Percentiles rank a stretch among this genome's conserved stretches.
These are phyloP conservation scores for Backusella morwellensis DNA, from an alignment of 192 early-diverging fungal species.

Conservation along the genomic window DNA sequence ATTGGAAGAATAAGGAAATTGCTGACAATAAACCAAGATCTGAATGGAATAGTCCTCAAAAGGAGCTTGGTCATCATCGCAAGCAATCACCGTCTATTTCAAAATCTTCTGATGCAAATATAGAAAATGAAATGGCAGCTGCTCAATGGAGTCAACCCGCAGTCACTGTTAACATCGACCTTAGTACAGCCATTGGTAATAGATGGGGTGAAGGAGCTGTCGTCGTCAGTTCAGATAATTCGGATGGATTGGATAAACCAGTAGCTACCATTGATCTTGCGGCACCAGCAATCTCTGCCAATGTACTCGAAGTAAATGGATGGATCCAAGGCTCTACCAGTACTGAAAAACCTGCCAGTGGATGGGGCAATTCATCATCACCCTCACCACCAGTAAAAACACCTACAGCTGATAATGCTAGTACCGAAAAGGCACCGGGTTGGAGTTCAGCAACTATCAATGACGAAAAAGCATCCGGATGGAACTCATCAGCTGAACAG, in stretches of 20 bases:
- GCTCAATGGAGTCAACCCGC: background rate
- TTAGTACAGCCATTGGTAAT: background rate
- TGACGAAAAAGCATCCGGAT: background rate
- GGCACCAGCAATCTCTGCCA: background rate
- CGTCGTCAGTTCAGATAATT: background rate
- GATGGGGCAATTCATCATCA: background rate
- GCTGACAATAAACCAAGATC: background rate
- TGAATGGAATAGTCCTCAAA: background rate
- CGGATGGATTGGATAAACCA: background rate
- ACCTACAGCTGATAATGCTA: background rate
- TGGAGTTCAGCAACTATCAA: background rate
- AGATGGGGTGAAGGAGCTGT: background rate
- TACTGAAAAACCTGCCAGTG: background rate
- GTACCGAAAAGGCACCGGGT: background rate
- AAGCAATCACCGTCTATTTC: background rate
- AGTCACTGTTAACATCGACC: background rate
- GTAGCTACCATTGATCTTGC: background rate
- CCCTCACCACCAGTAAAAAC: background rate
- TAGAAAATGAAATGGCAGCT: background rate
- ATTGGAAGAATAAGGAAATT: background rate
- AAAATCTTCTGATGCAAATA: background rate
- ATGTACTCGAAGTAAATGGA: background rate
- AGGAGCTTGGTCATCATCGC: background rate
- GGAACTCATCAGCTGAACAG: background rate
- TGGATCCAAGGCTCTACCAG: background rate